phyloP scores from a whole-genome alignment of 2,329 filamentous ascomycete genomes.

The Fusarium guadeloupense region DNA sequence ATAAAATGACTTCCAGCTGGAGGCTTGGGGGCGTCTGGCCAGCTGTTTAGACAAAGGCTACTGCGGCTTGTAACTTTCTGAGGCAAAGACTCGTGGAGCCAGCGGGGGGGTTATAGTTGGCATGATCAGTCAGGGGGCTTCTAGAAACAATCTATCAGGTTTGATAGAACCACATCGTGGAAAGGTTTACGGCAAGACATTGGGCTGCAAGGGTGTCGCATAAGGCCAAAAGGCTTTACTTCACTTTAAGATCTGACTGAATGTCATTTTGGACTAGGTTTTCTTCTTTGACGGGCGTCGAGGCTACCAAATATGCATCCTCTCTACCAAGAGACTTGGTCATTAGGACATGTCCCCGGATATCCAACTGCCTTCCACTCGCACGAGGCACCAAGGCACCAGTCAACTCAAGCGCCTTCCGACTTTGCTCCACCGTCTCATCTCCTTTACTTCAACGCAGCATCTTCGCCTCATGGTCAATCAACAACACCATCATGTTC shows the following conservation, averaged over 20 bases:
- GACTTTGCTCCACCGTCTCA: constrained; percentile 1
- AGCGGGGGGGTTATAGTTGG: too few species aligned
- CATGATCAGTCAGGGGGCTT: background rate
- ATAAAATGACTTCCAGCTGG: too few species aligned
- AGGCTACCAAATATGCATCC: too few species aligned
- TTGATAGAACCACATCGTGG: constrained; percentile 1
- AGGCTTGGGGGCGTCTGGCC: too few species aligned
- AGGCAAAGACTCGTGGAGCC: too few species aligned
- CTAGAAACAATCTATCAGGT: constrained; percentile 17
- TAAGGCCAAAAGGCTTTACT: background rate
- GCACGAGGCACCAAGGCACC: too few species aligned
- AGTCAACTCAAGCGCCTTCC: constrained; percentile 6
- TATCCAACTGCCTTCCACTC: too few species aligned
- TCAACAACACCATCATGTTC: constrained; percentile 3
- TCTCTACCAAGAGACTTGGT: too few species aligned
- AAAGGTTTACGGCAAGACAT: constrained; percentile 4
- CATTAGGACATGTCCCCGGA: too few species aligned
- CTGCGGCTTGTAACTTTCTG: too few species aligned
- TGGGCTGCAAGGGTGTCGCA: background rate
- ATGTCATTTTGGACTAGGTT: constrained; percentile 18
- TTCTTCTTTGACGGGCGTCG: background rate
- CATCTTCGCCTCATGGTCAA: constrained; percentile 28
- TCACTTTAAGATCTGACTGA: constrained; percentile 16
- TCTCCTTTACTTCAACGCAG: background rate
- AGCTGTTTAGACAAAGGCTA: too few species aligned